Base-by-base conservation (phyloP, 192 early-diverging fungal genomes). In the Podila minutissima region DNA sequence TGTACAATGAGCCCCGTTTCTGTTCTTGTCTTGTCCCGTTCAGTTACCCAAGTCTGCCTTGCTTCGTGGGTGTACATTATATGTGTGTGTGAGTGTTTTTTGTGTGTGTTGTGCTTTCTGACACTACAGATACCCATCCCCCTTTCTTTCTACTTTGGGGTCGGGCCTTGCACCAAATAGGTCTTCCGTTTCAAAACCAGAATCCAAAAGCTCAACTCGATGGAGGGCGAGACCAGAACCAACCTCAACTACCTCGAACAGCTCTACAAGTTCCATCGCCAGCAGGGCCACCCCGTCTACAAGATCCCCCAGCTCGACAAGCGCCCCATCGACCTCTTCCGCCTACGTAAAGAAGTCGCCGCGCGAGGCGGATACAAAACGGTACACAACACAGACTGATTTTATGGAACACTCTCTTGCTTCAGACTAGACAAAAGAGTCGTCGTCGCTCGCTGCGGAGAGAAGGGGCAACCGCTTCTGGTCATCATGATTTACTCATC, bases 191-290 rank as follows among this genome's bases (percentile, higher is more conserved):
- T 99, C 84, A 86, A 87, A 58, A 97, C 97, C 17, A 88, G 97
- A 19, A 92, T 94, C 38, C 96, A 97, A 85, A 91, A 91, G 73
- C 89, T 99, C 24, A 97, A 97, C 83, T 92, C 91, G 28, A 96
- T 98, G 86, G 94, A 97, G 69, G 97, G 96, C 49, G 89, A 90
- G 74, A 93, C 95, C 1, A 88, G 97, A 31, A 86, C 93, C 20
- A 94, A 92, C 35, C 85, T 97, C 62, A 96, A 95, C 81, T 99
- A 96, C 69, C 85, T 96, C 33, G 95, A 98, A 67, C 95, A 97
- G 86, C 86, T 99, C 20, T 89, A 93, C 76, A 92, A 93, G 76
- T 99, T 95, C 74, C 97, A 99, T 79, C 75, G 88, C 13, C 91
- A 94, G 68, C 86, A 90, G 61, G 95, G 95, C 8, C 89, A 89